Evolutionary conservation across 2,329 filamentous ascomycete species (phyloP), one percentile per base, ranked within the genome.

Genomic region (Magnaporthales sp.): DNA sequence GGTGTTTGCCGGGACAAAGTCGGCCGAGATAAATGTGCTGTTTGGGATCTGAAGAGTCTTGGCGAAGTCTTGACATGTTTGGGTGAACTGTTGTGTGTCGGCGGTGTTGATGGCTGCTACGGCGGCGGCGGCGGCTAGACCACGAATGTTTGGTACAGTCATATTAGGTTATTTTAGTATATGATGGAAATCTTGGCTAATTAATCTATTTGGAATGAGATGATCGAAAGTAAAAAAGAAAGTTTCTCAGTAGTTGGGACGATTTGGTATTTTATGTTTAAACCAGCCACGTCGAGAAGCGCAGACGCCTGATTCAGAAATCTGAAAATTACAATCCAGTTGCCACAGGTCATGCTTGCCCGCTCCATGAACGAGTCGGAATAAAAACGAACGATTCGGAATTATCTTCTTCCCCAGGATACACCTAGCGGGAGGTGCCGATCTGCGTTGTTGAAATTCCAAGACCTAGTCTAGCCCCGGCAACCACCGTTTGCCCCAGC

Each of bases 1-100:
- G 4, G 66, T 66, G 24, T 63, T 65, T 8, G 63, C 63, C 8
- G 63, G 24, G 9, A 65, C 46, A 4, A 65, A 54, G 1, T 65
- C 26, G 27, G 63, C 38, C 24, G 27, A 58, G 6, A 11, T 15
- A 13, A 32, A 19, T 2, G 63, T 65, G 46, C 46, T 31, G 51
- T 65, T 58, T 27, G 63, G 32, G 4, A 65, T 64, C 22, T 63
- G 30, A 6, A 63, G 11, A 3, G 2, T 11, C 27, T 63, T 63
- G 31, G 31, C 31, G 9, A 63, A 26, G 31, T 15, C 26, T 31
- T 31, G 30, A 22, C 62, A 63, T 7, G 62, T 15, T 8, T 63
- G 31, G 2, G 19, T 22, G 10, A 63, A 63, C 9, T 46, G 30
- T 9, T 63, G 4, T 3, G 31, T 46, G 62, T 31, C 31, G 9